Base-by-base conservation (phyloP, 768 basidiomycete species). In the Russula ochroleuca region DNA sequence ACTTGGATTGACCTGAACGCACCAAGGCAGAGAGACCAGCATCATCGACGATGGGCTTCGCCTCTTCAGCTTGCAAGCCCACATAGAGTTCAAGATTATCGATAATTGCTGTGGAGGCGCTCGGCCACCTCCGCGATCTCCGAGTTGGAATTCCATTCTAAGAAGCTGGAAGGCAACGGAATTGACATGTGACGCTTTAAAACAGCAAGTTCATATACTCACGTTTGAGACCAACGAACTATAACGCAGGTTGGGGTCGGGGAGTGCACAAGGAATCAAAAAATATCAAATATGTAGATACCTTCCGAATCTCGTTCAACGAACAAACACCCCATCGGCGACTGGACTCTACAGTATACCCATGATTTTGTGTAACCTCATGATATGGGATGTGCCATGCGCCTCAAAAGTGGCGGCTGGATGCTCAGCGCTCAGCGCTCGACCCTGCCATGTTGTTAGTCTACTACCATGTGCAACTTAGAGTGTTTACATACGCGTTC, bases 21-120 rank as follows among this genome's bases (percentile, higher is more conserved):
- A 85, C 90, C 86, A 65, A 91, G 91, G 75, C 92, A 94, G 59
- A 94, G n/a, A n/a, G 81, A 60, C 92, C 92, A 58, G 92, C 88
- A 56, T 92, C 92, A 0, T 85, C 84, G 21, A 86, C 79, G 41
- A 90, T 76, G 14, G 84, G 86, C 71, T 92, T 94, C 2, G 85
- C 76, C 38, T 88, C 84, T 70, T 92, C 90, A 0, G 89, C 90
- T 68, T 90, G 87, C 25, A 92, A 77, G 54, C 91, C 88, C 52
- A 87, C 86, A 69, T 94, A 93, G 17, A 94, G 77, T 71, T 94
- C 92, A 55, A 94, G 79, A 65, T 84, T 79, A 25, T 94, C 80
- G 60, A 93, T 87, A 70, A n/a, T 87, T 67, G 11, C 86, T 85
- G 58, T 94, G 94, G 1, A 94, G 78, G 67, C 83, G 87, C 73